phyloP scores from a whole-genome alignment of 192 early-diverging fungal genomes.

The Gonapodya prolifera region DNA sequence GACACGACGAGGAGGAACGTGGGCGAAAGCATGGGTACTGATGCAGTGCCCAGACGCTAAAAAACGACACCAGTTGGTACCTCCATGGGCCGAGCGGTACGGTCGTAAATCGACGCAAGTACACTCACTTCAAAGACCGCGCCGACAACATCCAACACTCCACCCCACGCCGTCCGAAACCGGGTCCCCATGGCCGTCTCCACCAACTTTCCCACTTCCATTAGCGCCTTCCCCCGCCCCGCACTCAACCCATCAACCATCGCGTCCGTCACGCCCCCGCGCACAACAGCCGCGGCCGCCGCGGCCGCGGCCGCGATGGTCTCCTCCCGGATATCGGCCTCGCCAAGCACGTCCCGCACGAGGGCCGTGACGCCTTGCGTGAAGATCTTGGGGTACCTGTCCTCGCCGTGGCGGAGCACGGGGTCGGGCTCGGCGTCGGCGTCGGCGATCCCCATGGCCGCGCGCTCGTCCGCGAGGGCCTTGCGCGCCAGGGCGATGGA shows the following conservation, averaged over 20 bases:
- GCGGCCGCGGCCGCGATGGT: not conserved
- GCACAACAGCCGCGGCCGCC: not conserved
- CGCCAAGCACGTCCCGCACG: not conserved
- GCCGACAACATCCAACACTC: not conserved
- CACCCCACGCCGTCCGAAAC: not conserved
- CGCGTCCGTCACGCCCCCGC: not conserved
- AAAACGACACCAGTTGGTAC: not conserved
- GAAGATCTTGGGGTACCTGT: not conserved
- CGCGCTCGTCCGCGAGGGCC: not conserved
- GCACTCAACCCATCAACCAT: not conserved
- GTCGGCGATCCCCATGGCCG: not conserved
- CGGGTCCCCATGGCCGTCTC: not conserved
- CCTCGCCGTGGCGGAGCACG: not conserved
- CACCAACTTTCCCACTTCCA: not conserved
- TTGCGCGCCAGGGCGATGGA: not conserved
- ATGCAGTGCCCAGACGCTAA: constrained; percentile 1
- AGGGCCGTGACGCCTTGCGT: not conserved
- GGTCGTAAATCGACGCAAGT: too few relatives aligned
- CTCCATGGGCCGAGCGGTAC: too few relatives aligned
- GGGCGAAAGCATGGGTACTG: not conserved
- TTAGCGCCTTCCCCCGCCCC: not conserved
- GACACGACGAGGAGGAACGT: not conserved
- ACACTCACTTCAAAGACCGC: not conserved
- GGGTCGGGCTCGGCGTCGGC: not conserved
- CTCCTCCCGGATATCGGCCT: not conserved